Percentiles rank a stretch among this genome's conserved stretches.
Evolutionary conservation across 75 land plant species (phyloP).

Genomic region (Pinus taeda): DNA sequence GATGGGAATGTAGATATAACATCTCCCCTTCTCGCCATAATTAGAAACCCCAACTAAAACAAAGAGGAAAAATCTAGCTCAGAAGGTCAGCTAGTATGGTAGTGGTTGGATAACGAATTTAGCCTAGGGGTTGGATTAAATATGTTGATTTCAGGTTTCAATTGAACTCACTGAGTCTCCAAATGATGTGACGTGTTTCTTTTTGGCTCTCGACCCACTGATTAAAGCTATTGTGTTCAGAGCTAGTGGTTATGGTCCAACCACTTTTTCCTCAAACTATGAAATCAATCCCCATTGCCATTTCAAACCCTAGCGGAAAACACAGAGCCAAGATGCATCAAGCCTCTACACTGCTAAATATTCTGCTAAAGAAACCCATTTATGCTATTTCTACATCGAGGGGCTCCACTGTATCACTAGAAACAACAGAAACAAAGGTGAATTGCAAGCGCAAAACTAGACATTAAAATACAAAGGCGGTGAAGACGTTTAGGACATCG

Average conservation of each 20-base stretch:
- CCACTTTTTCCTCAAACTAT: slow-evolving; percentile 21
- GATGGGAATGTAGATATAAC: neutral
- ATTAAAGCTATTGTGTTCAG: neutral
- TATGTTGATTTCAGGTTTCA: no score
- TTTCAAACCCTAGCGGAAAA: neutral
- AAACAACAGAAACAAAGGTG: neutral
- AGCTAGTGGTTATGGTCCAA: slow-evolving; percentile 6
- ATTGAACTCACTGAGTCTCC: no score
- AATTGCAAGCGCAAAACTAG: neutral
- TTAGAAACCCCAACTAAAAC: no score
- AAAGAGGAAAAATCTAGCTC: no score
- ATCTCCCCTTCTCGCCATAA: neutral
- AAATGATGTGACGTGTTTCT: no score
- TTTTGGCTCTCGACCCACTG: slow-evolving; percentile 13
- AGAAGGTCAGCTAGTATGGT: no score
- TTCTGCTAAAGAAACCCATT: slow-evolving; percentile 1
- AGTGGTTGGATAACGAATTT: no score
- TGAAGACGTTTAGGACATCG: neutral
- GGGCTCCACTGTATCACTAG: no score
- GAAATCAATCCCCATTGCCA: slow-evolving; percentile 1
- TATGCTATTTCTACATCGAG: neutral
- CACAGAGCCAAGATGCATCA: neutral
- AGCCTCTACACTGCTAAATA: neutral
- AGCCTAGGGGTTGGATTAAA: no score
- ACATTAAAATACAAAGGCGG: neutral